Percentiles rank a stretch among this genome's conserved stretches.
phyloP scores from a whole-genome alignment of 2,329 filamentous ascomycete species.

The Aspergillus pseudoviridinutans region DNA sequence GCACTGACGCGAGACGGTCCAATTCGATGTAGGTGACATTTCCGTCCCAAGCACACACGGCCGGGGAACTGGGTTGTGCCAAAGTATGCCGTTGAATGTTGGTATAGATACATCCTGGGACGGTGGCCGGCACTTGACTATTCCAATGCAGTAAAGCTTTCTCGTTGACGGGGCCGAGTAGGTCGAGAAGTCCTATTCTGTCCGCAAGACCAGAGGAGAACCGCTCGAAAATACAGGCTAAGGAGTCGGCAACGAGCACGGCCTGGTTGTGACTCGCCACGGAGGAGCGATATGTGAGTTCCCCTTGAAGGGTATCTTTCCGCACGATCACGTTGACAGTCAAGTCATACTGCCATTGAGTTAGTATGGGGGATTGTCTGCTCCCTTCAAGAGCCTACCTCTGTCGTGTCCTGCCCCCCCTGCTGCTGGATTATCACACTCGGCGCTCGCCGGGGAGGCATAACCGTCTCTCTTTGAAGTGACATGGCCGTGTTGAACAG shows the following conservation, averaged over 20 bases:
- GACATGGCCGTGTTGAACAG: constrained; percentile 21
- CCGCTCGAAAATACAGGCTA: neutral
- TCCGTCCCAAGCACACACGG: constrained; percentile 13
- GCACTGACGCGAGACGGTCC: constrained; percentile 4
- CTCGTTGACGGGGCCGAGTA: neutral
- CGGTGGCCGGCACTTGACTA: constrained; percentile 2
- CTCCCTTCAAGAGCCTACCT: constrained; percentile 7
- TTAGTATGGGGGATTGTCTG: neutral
- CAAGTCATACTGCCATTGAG: constrained; percentile 4
- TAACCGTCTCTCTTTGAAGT: constrained; percentile 4
- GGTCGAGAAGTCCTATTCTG: neutral
- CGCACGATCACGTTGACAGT: constrained; percentile 2
- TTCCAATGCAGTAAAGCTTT: constrained; percentile 4
- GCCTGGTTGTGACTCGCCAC: neutral
- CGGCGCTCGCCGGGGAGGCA: neutral
- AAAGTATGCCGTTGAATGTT: constrained; percentile 2
- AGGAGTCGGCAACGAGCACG: constrained; percentile 3
- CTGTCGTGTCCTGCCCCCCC: constrained; percentile 11
- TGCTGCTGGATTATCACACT: neutral
- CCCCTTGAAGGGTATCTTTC: constrained; percentile 14
- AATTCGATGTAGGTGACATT: constrained; percentile 12
- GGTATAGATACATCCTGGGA: constrained; percentile 6
- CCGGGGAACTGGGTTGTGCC: neutral
- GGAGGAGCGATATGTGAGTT: constrained; percentile 12
- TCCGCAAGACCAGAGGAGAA: neutral